phyloP scores from a whole-genome alignment of 2,329 filamentous ascomycete genomes.

The Seiridium cupressi region DNA sequence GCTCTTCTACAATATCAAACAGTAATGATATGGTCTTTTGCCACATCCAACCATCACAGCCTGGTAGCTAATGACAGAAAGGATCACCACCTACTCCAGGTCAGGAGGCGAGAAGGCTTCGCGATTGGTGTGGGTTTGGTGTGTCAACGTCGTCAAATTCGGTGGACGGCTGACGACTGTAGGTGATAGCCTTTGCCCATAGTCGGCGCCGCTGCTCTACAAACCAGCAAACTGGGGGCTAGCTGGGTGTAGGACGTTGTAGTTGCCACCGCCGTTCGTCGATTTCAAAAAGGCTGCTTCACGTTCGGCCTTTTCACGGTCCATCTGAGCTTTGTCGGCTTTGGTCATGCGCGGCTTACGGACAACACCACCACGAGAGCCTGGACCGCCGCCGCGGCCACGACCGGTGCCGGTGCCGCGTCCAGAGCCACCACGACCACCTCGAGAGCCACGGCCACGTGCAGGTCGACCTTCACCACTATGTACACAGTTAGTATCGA shows the following conservation, averaged over 20 bases:
- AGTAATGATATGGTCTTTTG: no score
- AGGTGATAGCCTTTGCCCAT: neutral
- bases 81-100: no score
- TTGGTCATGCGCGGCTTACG: conserved; percentile 86
- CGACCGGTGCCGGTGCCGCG: conserved; percentile 65
- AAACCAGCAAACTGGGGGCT: conserved; percentile 31
- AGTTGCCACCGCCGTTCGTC: conserved; percentile 20
- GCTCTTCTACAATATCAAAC: no score
- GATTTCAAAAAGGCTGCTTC: conserved; percentile 43
- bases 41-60: no score
- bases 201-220: conserved; percentile 10
- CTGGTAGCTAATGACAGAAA: no score
- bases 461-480: conserved; percentile 74
- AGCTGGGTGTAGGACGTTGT: conserved; percentile 28
- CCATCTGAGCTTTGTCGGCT: conserved; percentile 76
- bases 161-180: neutral
- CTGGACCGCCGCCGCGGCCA: conserved; percentile 50
- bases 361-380: conserved; percentile 72
- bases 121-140: no score
- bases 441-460: conserved; percentile 54
- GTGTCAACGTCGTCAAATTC: no score
- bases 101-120: no score
- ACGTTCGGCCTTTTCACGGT: conserved; percentile 76
- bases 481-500: conserved; percentile 30
- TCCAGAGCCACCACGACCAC: conserved; percentile 48